Percentiles rank a stretch among this genome's conserved stretches.
Conservation (phyloP, 345 rosid genomes). For the Eucalyptus cloeziana region DNA sequence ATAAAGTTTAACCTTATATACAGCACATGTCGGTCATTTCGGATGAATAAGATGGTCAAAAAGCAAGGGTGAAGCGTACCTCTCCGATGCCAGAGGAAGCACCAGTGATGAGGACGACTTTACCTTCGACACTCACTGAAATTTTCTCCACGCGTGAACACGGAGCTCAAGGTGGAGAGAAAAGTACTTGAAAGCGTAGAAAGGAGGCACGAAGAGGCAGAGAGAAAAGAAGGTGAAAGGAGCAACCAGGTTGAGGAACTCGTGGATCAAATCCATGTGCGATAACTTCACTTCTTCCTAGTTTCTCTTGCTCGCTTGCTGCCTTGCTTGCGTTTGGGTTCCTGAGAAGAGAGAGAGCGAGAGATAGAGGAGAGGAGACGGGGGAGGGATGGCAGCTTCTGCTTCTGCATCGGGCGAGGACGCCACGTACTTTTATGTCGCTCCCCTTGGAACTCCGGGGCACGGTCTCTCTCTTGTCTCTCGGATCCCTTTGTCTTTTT, state of each 20-base stretch:
- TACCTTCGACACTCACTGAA: no score
- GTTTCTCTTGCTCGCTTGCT: not conserved
- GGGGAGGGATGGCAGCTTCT: not conserved
- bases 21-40: not conserved
- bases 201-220: slow-evolving; percentile 3
- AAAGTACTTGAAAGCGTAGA: not conserved
- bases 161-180: no score
- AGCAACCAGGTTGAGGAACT: slow-evolving; percentile 1
- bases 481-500: not conserved
- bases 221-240: slow-evolving; percentile 6
- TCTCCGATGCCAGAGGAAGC: no score
- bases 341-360: not conserved
- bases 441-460: not conserved
- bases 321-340: not conserved
- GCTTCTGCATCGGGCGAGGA: not conserved
- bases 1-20: not conserved
- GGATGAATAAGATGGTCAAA: not conserved
- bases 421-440: not conserved
- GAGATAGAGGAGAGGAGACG: not conserved
- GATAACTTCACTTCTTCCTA: no score
- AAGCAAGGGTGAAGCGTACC: not conserved
- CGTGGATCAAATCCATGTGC: not conserved
- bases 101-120: no score
- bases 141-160: no score
- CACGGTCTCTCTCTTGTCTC: not conserved